Evolutionary conservation across 768 basidiomycete genomes (phyloP).

Genomic region (Dictyophora rubrovolvata): DNA sequence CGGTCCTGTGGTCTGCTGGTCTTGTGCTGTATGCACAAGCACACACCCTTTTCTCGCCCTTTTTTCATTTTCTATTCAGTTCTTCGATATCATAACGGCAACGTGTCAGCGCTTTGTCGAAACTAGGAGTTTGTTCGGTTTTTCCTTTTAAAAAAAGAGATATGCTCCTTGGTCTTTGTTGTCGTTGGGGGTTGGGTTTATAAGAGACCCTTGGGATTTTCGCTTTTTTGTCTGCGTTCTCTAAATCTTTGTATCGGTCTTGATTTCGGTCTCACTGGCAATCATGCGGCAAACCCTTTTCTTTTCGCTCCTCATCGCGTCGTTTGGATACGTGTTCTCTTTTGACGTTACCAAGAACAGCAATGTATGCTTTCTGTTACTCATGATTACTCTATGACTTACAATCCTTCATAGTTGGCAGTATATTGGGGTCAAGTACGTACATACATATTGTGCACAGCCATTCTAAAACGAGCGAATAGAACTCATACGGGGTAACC

Average conservation of each 20-base stretch:
- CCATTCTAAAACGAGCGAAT: background rate
- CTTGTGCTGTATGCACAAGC: too few relatives aligned
- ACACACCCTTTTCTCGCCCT: background rate
- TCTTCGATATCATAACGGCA: background rate
- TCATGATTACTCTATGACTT: background rate
- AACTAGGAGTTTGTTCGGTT: background rate
- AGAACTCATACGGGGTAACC: conserved; percentile 11
- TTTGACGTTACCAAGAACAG: background rate
- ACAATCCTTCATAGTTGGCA: background rate
- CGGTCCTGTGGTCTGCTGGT: background rate
- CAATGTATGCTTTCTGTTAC: background rate
- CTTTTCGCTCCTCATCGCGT: background rate
- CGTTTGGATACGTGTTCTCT: background rate
- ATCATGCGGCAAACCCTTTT: background rate
- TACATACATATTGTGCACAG: background rate
- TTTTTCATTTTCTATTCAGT: background rate
- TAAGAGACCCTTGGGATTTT: background rate
- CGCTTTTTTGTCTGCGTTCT: background rate
- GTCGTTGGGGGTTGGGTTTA: background rate
- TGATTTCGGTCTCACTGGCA: background rate
- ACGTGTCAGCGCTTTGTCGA: background rate
- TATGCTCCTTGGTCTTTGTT: too few relatives aligned
- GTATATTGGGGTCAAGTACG: conserved; percentile 4
- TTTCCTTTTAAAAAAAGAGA: background rate
- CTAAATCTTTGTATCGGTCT: background rate